These are phyloP conservation scores for Phyllosticta citribraziliensis DNA, from an alignment of 2,329 filamentous ascomycete genomes.

Conservation along the genomic window DNA sequence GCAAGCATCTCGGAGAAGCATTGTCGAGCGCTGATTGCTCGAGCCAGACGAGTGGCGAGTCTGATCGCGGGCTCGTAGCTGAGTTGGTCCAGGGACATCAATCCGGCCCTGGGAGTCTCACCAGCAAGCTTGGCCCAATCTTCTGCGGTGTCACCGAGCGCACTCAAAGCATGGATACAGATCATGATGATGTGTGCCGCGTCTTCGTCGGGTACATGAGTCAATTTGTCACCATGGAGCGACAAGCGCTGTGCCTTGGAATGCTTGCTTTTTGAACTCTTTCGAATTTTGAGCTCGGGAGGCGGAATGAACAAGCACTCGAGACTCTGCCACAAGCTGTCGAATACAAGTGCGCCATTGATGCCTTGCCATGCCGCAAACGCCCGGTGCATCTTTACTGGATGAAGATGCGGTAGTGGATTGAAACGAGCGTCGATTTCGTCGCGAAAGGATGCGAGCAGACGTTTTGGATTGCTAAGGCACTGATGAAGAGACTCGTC, in stretches of 20 bases:
- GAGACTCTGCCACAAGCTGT: slow-evolving; percentile 24
- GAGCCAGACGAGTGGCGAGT: slow-evolving; percentile 39
- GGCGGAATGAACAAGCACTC: slow-evolving; percentile 26
- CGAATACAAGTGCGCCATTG: slow-evolving; percentile 27
- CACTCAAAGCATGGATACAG: slow-evolving; percentile 31
- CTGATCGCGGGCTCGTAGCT: slow-evolving; percentile 44
- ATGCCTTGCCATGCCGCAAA: slow-evolving; percentile 25
- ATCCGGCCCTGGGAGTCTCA: too few species aligned
- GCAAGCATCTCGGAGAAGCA: slow-evolving; percentile 40
- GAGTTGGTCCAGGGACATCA: slow-evolving; percentile 26
- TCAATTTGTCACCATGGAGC: neutral
- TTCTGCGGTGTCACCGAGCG: slow-evolving; percentile 8
- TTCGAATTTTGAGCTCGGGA: slow-evolving; percentile 21
- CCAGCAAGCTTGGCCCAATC: too few species aligned
- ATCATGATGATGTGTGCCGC: slow-evolving; percentile 33
- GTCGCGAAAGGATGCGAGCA: slow-evolving; percentile 2
- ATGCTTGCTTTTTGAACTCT: slow-evolving; percentile 12
- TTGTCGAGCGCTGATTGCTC: slow-evolving; percentile 39
- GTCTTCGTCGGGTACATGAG: slow-evolving; percentile 18
- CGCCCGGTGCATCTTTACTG: slow-evolving; percentile 19
- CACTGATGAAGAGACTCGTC: slow-evolving; percentile 2
- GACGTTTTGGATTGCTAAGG: slow-evolving; percentile 3
- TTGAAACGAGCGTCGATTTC: neutral
- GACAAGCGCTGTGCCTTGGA: neutral
- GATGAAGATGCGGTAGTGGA: slow-evolving; percentile 16